Percentiles rank a stretch among this genome's conserved stretches.
These are phyloP conservation scores for Angomonas deanei DNA, from an alignment of 208 protist species.

Conservation along the genomic window DNA sequence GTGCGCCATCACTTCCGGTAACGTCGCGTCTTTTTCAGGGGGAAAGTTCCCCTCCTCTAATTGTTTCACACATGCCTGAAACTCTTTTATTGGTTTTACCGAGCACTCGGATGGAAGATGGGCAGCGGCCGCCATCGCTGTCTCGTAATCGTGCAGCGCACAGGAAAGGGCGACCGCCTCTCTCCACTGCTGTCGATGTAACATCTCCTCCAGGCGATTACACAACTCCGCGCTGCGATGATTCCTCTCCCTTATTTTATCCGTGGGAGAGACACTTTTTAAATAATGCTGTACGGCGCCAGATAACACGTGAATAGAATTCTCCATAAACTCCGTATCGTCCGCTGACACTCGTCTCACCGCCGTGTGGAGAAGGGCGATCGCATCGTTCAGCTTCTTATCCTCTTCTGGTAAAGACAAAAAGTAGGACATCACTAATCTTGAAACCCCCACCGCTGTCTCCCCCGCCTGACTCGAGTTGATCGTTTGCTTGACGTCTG, in stretches of 20 bases:
- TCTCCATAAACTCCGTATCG: not conserved
- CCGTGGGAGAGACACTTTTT: not conserved
- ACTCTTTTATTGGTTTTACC: not conserved
- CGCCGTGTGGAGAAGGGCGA: too few species aligned
- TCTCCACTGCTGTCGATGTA: constrained; percentile 7
- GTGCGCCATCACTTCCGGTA: too few species aligned
- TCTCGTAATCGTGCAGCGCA: constrained; percentile 26
- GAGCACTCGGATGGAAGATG: not conserved
- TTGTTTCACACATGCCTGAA: too few species aligned
- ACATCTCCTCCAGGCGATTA: constrained; percentile 11
- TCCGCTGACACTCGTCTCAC: too few species aligned
- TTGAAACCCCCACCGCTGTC: too few species aligned
- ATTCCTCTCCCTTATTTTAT: not conserved
- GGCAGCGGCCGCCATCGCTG: constrained; percentile 13
- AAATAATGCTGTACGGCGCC: not conserved
- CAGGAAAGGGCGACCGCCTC: constrained; percentile 21
- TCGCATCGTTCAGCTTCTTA: too few species aligned
- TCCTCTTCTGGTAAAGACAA: too few species aligned
- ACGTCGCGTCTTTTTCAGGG: too few species aligned
- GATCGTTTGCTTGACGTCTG: not conserved
- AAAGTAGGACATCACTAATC: too few species aligned
- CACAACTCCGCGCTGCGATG: constrained; percentile 9
- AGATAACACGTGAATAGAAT: not conserved
- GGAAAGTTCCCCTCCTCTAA: too few species aligned
- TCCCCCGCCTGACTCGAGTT: too few species aligned